phyloP scores from a whole-genome alignment of 345 rosid species.

The Punica granatum region DNA sequence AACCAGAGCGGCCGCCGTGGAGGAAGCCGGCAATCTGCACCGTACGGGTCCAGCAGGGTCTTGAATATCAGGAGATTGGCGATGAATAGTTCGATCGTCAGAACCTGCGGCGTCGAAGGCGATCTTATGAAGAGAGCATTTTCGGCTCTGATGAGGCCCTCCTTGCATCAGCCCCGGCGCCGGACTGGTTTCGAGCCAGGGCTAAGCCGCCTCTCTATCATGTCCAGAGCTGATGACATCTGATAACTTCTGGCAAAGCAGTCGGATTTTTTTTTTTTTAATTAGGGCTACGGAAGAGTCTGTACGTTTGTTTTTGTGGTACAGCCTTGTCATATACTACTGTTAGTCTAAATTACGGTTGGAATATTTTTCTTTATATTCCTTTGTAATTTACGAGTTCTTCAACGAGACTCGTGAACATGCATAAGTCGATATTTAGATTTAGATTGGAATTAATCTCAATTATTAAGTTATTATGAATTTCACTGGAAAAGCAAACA shows the following conservation, averaged over 20 bases:
- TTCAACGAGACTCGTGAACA: no score
- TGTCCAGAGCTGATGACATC: conserved; percentile 39
- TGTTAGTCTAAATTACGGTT: no score
- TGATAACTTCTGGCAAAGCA: background rate
- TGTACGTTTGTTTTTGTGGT: no score
- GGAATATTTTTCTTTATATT: no score
- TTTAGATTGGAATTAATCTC: no score
- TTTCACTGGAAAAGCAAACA: no score
- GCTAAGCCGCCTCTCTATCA: conserved; percentile 61
- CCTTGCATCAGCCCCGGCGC: conserved; percentile 68
- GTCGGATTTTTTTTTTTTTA: no score
- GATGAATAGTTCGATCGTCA: conserved; percentile 78
- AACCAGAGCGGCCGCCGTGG: conserved; percentile 15
- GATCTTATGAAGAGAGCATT: conserved; percentile 78
- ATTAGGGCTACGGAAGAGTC: no score
- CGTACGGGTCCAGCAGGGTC: conserved; percentile 31
- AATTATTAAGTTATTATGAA: no score
- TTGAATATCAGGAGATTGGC: conserved; percentile 80
- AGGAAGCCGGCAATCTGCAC: conserved; percentile 13
- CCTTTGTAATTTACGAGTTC: no score
- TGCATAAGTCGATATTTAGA: no score
- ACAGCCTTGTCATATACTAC: no score
- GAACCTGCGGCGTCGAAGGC: conserved; percentile 89
- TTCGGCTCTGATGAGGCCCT: conserved; percentile 78
- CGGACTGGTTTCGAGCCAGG: conserved; percentile 54